A percentile compares a stretch with the other conserved stretches of the same genome.
Conservation (phyloP, 1,284 basidiomycete species). For the Moniliophthora roreri region DNA sequence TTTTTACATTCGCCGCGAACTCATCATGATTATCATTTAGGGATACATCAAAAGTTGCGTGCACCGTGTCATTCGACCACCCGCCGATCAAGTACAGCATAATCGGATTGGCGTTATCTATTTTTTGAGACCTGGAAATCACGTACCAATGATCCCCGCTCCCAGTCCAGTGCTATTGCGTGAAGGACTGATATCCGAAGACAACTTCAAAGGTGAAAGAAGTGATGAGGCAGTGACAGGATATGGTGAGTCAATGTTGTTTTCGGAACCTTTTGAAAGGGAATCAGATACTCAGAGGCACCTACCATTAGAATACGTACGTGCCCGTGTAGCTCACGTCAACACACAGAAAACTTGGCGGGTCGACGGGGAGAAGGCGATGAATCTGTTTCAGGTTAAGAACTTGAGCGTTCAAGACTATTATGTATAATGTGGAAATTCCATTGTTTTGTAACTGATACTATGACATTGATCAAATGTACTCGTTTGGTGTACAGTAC, state of each 20-base stretch:
- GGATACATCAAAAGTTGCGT: constrained; percentile 42
- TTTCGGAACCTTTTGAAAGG: too few relatives aligned
- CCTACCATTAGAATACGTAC: constrained; percentile 16
- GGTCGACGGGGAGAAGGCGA: neutral
- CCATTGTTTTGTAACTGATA: too few relatives aligned
- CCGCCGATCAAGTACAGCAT: constrained; percentile 39
- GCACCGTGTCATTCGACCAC: constrained; percentile 50
- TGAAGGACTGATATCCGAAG: constrained; percentile 19
- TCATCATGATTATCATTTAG: constrained; percentile 2
- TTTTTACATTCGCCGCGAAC: neutral
- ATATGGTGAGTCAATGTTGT: constrained; percentile 16
- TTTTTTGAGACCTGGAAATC: constrained; percentile 24
- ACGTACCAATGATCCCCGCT: constrained; percentile 21
- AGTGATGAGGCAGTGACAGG: constrained; percentile 14
- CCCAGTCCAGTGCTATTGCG: constrained; percentile 25
- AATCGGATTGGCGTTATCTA: constrained; percentile 25
- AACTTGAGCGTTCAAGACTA: constrained; percentile 16
- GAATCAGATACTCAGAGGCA: neutral
- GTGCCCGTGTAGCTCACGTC: constrained; percentile 18
- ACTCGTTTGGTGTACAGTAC: too few relatives aligned
- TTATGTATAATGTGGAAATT: constrained; percentile 16
- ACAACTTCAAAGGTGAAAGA: constrained; percentile 13
- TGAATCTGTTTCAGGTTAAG: constrained; percentile 15
- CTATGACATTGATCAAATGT: too few relatives aligned
- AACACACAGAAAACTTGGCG: constrained; percentile 14